Evolutionary conservation across 768 basidiomycete genomes (phyloP), one percentile per base, ranked within the genome.

Genomic region (Suillus sp.): DNA sequence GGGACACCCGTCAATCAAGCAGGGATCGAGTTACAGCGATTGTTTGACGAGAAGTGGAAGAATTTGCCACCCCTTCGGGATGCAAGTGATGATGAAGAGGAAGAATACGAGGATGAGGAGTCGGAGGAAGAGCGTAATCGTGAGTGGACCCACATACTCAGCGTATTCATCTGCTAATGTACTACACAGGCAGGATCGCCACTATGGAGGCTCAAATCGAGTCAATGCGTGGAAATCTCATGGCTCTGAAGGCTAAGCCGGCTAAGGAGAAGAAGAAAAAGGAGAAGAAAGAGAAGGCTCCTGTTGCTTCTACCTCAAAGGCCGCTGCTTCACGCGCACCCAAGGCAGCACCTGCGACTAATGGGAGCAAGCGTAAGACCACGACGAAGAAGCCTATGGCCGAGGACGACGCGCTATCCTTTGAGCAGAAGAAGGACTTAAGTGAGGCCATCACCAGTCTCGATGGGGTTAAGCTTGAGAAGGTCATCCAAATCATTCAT

Each of bases 351-450:
- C 73, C 79, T 16, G 70, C 80, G 20, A 71, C 69, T 37, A 80
- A 68, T 38, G 74, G 77, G 45, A 34, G 69, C 5, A 87, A 87
- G 78, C 88, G 87, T 77, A 78, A 80, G 67, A 86, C 83, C 70
- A 68, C 77, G 43, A 68, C 77, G 38, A 92, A 91, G 81, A 91
- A 90, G 74, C 80, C 81, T 43, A 74, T 87, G 50, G 77, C 84
- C 11, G 91, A 93, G 67, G 90, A 93, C 69, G 92, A 95, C 62
- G 87, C 90, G 2, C 82, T 98, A 42, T 91, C 93, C 59, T 93
- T 96, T 74, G 93, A 95, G 67, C 96, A 99, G 81, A 99, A 99
- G 89, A 95, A 97, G 78, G 95, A 98, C 73, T 80, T 99, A 62
- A 96, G 95, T 71, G 95, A 98, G 77, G 92, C 95, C 59, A 99